Percentiles rank a stretch among this genome's conserved stretches.
Evolutionary conservation across 2,329 filamentous ascomycete species (phyloP).

Genomic region (Ceratocystis diversiconidia): DNA sequence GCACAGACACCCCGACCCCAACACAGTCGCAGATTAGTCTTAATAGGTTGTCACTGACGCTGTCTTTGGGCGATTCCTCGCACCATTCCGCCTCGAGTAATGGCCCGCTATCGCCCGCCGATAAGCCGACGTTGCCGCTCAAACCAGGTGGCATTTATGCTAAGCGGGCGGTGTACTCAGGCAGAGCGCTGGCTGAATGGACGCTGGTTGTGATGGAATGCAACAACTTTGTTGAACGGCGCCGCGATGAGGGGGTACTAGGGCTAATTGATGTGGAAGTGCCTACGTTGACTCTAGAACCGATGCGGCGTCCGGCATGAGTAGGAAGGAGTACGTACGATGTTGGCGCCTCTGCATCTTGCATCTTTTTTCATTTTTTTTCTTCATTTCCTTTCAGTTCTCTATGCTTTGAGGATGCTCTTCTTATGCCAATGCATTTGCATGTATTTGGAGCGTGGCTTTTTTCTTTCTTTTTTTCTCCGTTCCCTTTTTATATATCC

Average conservation of each 20-base stretch:
- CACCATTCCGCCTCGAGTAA: not conserved
- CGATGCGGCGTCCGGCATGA: conserved; percentile 25
- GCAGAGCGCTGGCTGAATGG: conserved; percentile 68
- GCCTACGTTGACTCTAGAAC: conserved; percentile 30
- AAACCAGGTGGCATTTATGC: conserved; percentile 34
- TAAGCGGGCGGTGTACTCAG: conserved; percentile 45
- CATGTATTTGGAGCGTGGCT: not conserved
- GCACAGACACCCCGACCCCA: conserved; percentile 3
- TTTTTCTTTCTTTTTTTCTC: not conserved
- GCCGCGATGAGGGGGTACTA: conserved; percentile 58
- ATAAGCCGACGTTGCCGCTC: conserved; percentile 26
- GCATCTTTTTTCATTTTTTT: conserved; percentile 6
- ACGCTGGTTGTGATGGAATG: conserved; percentile 59
- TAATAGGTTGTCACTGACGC: not conserved
- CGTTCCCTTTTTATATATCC: conserved; percentile 1
- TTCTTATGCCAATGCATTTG: not conserved
- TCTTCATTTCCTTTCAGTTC: not conserved
- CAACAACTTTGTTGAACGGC: conserved; percentile 66
- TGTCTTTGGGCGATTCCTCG: not conserved
- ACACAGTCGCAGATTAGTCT: not conserved
- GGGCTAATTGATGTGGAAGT: conserved; percentile 52
- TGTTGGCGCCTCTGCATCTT: conserved; percentile 2
- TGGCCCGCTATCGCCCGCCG: not conserved
- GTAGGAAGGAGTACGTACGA: conserved; percentile 9
- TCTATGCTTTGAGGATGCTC: not conserved